Conservation (phyloP, 768 basidiomycete species). For the Paxillus ammoniavirescens region DNA sequence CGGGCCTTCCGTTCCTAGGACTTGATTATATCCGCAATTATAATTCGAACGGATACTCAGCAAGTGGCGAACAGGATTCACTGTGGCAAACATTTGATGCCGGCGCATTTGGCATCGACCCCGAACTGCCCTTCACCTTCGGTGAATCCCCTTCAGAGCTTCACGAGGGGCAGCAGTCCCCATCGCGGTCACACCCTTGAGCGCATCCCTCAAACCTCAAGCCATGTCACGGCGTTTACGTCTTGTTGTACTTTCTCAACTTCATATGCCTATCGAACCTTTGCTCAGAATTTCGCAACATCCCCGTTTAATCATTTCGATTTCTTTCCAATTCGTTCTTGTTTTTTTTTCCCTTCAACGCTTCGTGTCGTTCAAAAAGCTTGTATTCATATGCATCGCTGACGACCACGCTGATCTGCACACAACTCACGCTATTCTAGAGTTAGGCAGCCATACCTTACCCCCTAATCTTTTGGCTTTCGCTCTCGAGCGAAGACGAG, state of each 20-base stretch:
- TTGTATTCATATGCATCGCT: constrained; percentile 32
- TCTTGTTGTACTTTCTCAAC: constrained; percentile 11
- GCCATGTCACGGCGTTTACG: not conserved
- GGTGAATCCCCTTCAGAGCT: constrained; percentile 33
- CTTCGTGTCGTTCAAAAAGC: not conserved
- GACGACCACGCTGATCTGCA: constrained; percentile 12
- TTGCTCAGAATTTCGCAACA: not conserved
- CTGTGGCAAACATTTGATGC: constrained; percentile 67
- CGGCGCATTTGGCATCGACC: constrained; percentile 71
- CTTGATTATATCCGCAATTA: constrained; percentile 84
- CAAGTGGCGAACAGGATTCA: constrained; percentile 37
- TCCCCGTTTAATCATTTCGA: not conserved
- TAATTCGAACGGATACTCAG: constrained; percentile 43
- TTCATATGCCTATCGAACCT: constrained; percentile 13
- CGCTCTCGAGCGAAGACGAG: constrained; percentile 1
- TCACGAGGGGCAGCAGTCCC: constrained; percentile 30
- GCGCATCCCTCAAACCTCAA: not conserved
- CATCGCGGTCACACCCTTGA: constrained; percentile 23
- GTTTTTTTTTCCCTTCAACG: constrained; percentile 1
- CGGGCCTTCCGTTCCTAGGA: constrained; percentile 81
- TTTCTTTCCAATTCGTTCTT: constrained; percentile 4
- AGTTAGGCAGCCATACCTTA: constrained; percentile 23
- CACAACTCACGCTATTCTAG: constrained; percentile 19
- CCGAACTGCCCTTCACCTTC: constrained; percentile 71
- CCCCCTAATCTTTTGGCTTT: constrained; percentile 22